A percentile compares a stretch with the other conserved stretches of the same genome.
phyloP scores from a whole-genome alignment of 768 basidiomycete species.

The Favolaschia claudopus region DNA sequence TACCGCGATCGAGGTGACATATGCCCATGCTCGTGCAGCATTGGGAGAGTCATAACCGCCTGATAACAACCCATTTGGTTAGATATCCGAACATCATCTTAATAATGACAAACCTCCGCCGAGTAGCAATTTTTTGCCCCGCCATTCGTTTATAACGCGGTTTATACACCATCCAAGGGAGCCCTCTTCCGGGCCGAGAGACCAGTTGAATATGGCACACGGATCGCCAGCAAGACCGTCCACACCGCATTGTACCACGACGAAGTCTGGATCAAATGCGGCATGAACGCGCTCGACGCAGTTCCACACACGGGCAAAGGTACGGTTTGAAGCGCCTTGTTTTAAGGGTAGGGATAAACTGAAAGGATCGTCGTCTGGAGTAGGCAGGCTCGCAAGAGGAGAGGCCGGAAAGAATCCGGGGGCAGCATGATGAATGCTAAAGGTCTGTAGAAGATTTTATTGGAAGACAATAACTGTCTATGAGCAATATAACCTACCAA shows the following conservation, averaged over 20 bases:
- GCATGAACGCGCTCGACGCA: conserved; percentile 66
- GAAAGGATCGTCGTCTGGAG: conserved; percentile 58
- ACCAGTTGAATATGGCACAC: conserved; percentile 77
- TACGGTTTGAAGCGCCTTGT: conserved; percentile 70
- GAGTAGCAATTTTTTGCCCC: conserved; percentile 69
- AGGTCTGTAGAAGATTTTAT: conserved; percentile 52
- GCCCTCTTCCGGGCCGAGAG: conserved; percentile 60
- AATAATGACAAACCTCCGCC: conserved; percentile 68
- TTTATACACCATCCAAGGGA: conserved; percentile 75
- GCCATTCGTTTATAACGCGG: conserved; percentile 60
- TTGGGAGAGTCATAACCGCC: conserved; percentile 89
- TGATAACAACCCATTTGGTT: conserved; percentile 27
- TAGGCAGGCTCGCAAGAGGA: conserved; percentile 54
- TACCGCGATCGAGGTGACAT: conserved; percentile 79
- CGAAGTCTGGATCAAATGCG: conserved; percentile 76
- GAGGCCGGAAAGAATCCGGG: conserved; percentile 87
- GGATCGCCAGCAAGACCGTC: conserved; percentile 90
- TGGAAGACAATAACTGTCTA: background rate
- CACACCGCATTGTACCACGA: conserved; percentile 86
- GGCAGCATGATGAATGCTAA: conserved; percentile 86
- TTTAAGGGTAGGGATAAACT: conserved; percentile 83
- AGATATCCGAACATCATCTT: no score
- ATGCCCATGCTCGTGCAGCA: conserved; percentile 87
- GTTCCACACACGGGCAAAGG: conserved; percentile 71
- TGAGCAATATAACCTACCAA: conserved; percentile 43